Base-by-base conservation (phyloP, 352 stramenopile species). In the Pythium phragmiticola region DNA sequence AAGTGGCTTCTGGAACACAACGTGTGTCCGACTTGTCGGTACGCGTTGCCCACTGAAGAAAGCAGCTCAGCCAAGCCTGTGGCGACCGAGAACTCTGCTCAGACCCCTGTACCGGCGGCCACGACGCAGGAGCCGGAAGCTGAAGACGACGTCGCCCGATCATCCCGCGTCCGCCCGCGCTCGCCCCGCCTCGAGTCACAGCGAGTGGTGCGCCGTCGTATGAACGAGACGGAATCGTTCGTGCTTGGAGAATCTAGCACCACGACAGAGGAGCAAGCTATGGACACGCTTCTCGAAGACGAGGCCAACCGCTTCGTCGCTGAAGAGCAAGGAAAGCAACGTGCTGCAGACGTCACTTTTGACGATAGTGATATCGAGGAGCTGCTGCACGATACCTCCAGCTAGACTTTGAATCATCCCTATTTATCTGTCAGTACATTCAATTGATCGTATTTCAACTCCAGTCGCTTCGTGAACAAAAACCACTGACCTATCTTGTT, bases 1-100 rank as follows among this genome's bases (percentile, higher is more conserved):
- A 81, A 73, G 30, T 94, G 85, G 85, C 85, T 94, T 2, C 36
- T 77, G 6, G 77, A 90, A 43, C 81, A 94, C 78, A 92, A 91
- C 34, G 75, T 90, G 4, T 94, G 85, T 50, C 85, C 85, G 13
- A 92, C 82, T 0, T 94, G 85, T 63, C 77, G 85, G 43, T 80
- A 81, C 46, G 57, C 88, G 21, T 59, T 94, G 30, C 85, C 85
- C 3, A 87, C 70, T 9, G 63, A 78, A 19, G 59, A 86, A 57
- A 66, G 70, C 42, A 57, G 36, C 11, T 41, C 57, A 21, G 9
- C 50, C 12, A 59, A 72, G 50, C 58, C 65, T 2, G 46, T 65
- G n/a, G 13, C 17, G 2, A 45, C 23, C 66, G 36, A 59, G 50
- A 12, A 57, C 67, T 26, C 74, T 61, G 14, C 39, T 51, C 17